These are phyloP conservation scores for Melaleuca quinquenervia DNA, from an alignment of 345 rosid species.

Conservation along the genomic window DNA sequence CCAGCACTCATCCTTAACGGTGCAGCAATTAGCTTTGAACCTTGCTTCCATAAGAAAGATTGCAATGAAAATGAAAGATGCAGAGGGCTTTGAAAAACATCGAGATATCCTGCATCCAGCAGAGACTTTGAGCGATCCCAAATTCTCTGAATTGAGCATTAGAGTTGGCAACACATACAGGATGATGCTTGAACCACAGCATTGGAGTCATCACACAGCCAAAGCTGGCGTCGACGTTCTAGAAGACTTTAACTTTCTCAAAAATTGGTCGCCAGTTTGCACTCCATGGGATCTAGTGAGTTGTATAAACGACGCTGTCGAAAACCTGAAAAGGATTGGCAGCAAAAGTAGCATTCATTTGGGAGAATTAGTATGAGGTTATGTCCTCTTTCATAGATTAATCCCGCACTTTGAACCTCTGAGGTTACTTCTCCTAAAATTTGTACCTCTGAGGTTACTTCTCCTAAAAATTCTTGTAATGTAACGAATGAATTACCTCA, in stretches of 20 bases:
- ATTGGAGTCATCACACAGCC: conserved; percentile 6
- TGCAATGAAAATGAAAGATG: conserved; percentile 39
- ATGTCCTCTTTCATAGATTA: background rate
- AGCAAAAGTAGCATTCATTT: background rate
- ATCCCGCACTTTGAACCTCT: background rate
- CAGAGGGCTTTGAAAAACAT: conserved; percentile 20
- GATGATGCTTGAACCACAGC: conserved; percentile 27
- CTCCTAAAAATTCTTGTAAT: background rate
- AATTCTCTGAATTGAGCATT: conserved; percentile 33
- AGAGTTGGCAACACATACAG: conserved; percentile 36
- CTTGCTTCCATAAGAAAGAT: conserved; percentile 31
- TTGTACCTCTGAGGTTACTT: background rate
- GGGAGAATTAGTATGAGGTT: background rate
- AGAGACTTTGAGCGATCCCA: conserved; percentile 32
- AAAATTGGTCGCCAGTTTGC: conserved; percentile 12
- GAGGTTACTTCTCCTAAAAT: background rate
- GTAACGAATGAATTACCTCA: background rate
- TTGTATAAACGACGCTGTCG: conserved; percentile 21
- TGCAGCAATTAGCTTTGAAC: conserved; percentile 34
- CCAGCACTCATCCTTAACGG: conserved; percentile 17
- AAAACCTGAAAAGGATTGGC: conserved; percentile 6
- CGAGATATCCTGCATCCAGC: conserved; percentile 24
- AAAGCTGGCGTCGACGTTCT: conserved; percentile 13
- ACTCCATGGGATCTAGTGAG: conserved; percentile 49
- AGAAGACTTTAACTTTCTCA: conserved; percentile 3